Conservation (phyloP, 2,329 filamentous ascomycete genomes). For the Hypocreales sp. region DNA sequence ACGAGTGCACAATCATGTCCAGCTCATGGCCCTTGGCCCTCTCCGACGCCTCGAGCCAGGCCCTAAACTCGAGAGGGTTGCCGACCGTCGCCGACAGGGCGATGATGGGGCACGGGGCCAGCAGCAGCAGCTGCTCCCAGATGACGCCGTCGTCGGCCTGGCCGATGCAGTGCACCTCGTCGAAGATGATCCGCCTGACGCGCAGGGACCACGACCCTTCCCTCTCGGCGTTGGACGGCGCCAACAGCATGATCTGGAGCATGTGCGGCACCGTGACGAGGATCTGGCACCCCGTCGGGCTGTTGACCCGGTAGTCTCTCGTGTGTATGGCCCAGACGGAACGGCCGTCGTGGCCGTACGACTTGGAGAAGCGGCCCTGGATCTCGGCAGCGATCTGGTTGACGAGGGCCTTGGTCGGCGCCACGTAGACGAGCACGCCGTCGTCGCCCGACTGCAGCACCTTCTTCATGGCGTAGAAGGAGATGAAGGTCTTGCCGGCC, state of each 20-base stretch:
- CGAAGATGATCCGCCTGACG: constrained; percentile 64
- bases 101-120: constrained; percentile 63
- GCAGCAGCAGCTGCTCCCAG: constrained; percentile 63
- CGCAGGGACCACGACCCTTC: constrained; percentile 43
- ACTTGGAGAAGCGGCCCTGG: constrained; percentile 58
- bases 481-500: constrained; percentile 72
- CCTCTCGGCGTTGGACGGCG: constrained; percentile 45
- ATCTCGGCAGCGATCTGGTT: constrained; percentile 75
- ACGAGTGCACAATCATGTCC: constrained; percentile 50
- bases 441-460: constrained; percentile 53
- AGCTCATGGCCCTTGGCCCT: constrained; percentile 45
- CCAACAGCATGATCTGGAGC: constrained; percentile 61
- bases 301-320: constrained; percentile 60
- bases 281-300: constrained; percentile 55
- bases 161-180: constrained; percentile 70
- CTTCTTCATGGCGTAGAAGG: constrained; percentile 72
- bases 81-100: constrained; percentile 68
- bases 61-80: constrained; percentile 54
- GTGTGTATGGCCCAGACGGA: constrained; percentile 72
- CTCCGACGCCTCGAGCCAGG: constrained; percentile 53
- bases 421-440: constrained; percentile 61
- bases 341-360: constrained; percentile 40
- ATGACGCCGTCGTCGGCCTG: constrained; percentile 61
- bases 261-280: constrained; percentile 67
- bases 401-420: constrained; percentile 67